Conservation (phyloP, 257 asterid species). For the Solanum chiquidenum region DNA sequence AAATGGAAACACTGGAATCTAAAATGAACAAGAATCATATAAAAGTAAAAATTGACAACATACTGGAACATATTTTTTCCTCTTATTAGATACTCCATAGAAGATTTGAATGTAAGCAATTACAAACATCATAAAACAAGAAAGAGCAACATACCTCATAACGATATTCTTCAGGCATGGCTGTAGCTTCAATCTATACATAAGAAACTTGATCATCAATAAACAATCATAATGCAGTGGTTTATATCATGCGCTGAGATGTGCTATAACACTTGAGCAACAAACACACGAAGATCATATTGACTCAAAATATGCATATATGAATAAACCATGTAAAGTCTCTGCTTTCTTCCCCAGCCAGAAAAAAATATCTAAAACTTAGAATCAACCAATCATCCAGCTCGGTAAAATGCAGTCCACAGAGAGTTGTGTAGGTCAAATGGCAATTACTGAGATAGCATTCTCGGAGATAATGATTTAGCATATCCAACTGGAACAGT, state of each 20-base stretch:
- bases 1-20: neutral
- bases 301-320: neutral
- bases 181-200: slow-evolving; percentile 60
- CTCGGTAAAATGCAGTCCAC: neutral
- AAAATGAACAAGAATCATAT: neutral
- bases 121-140: neutral
- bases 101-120: neutral
- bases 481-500: neutral
- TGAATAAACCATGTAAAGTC: neutral
- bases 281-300: neutral
- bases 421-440: neutral
- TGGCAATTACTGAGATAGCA: neutral
- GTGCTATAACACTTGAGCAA: neutral
- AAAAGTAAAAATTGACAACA: neutral
- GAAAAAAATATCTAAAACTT: neutral
- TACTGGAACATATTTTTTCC: neutral
- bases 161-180: slow-evolving; percentile 80
- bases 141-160: slow-evolving; percentile 49
- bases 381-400: neutral
- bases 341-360: neutral
- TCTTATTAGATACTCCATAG: neutral
- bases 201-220: slow-evolving; percentile 10
- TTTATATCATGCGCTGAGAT: neutral
- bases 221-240: neutral
- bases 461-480: neutral